Evolutionary conservation across 2,329 filamentous ascomycete genomes (phyloP), one percentile per base, ranked within the genome.

Genomic region (Alternaria incomplexa): DNA sequence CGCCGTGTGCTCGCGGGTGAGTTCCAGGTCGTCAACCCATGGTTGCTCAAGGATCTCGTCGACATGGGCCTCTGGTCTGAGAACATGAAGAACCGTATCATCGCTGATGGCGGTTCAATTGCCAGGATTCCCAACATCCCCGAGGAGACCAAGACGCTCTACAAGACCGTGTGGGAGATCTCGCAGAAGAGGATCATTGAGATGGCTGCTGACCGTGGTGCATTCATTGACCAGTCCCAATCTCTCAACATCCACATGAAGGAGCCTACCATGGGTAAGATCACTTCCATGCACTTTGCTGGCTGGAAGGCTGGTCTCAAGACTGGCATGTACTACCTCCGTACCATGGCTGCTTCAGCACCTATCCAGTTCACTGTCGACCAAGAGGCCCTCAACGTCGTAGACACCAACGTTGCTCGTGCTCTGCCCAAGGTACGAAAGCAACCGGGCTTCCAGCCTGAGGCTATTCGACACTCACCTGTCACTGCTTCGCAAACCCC

Each of bases 21-120:
- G 82, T 99, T 99, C 89, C 96, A 99, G 84, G 93, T 99, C 58
- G 96, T 99, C 81, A 99, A 99, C 86, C 96, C 96, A 56, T 99
- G 96, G 96, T 84, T 99, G 67, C 89, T 99, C 65, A 97, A 97
- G 87, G 96, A 99, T 76, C 89, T 99, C 28, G 96, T 99, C 72
- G 96, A 99, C 78, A 92, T 97, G 85, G 96, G 96, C 65, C 87
- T 99, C 47, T 99, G 96, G 96, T 97, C 95, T 51, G 95, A 99
- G 83, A 93, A 93, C 85, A 99, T 99, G 96, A 99, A 99, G 90
- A 99, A 99, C 87, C 93, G 96, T 75, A 99, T 99, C 86, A 99
- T 99, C 77, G 91, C 96, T 61, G 95, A 97, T 66, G 93, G 93
- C 71, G 96, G 96, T 70, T 98, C 95, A 20, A 91, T 99, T 59